Conservation (phyloP, 148 eudicot species). For the Euryodendron excelsum region DNA sequence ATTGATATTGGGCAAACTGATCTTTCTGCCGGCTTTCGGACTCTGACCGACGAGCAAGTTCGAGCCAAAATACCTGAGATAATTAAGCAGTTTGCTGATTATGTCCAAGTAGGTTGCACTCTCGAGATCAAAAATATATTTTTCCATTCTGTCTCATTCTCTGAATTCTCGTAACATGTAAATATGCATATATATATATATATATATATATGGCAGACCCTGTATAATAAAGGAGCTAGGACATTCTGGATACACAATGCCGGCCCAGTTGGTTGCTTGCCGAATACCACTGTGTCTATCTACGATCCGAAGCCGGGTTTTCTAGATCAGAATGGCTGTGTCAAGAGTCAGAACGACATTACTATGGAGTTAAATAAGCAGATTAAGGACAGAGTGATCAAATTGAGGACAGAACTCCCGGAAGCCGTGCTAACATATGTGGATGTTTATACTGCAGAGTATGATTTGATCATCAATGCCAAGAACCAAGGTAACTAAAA, state of each 20-base stretch:
- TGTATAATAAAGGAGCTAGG: background rate
- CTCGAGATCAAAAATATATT: too few species aligned
- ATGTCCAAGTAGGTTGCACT: background rate
- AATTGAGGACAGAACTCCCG: background rate
- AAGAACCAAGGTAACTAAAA: background rate
- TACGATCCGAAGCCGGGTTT: background rate
- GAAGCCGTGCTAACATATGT: background rate
- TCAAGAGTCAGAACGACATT: background rate
- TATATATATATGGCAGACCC: background rate
- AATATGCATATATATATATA: too few species aligned
- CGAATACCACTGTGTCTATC: background rate
- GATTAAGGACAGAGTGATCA: background rate
- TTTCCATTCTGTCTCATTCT: too few species aligned
- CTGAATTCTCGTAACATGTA: too few species aligned
- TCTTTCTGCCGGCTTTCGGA: too few species aligned
- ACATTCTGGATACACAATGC: background rate
- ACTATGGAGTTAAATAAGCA: background rate
- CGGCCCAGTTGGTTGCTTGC: background rate
- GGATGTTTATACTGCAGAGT: background rate
- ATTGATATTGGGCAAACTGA: background rate
- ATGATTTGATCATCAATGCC: background rate
- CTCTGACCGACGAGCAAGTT: too few species aligned
- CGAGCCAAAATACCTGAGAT: background rate
- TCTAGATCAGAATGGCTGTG: background rate
- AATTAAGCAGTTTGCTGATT: background rate